phyloP scores from a whole-genome alignment of 2,329 filamentous ascomycete species.

The Penicillium griseofulvum region DNA sequence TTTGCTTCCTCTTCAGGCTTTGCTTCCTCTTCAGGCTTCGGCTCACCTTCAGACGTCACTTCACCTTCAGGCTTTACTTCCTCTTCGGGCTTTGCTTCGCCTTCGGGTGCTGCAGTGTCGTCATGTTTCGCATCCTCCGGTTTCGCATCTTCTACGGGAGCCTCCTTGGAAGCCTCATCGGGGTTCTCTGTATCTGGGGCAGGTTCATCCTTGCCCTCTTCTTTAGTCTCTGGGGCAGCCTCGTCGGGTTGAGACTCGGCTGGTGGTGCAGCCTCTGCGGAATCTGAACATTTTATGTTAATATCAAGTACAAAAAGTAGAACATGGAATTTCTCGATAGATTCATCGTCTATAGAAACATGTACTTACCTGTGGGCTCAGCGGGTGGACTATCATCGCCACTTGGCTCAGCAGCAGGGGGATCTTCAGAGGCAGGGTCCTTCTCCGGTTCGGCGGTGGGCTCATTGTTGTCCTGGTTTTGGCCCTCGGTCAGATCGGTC shows the following conservation, averaged over 20 bases:
- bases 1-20: not conserved
- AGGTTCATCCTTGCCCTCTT: constrained; percentile 21
- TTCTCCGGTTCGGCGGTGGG: constrained; percentile 32
- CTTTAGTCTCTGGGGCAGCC: constrained; percentile 23
- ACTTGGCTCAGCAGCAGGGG: constrained; percentile 22
- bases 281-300: constrained; percentile 23
- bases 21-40: not conserved
- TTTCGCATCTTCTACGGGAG: constrained; percentile 15
- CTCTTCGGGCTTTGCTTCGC: constrained; percentile 11
- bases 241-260: constrained; percentile 22
- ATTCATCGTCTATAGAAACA: not conserved
- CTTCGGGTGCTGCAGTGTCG: constrained; percentile 9
- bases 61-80: constrained; percentile 5
- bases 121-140: constrained; percentile 14
- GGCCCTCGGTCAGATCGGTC: constrained; percentile 35
- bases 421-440: constrained; percentile 23
- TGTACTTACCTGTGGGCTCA: constrained; percentile 32
- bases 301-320: not conserved
- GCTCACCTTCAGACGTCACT: not conserved
- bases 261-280: constrained; percentile 28
- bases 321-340: not conserved
- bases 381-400: constrained; percentile 26
- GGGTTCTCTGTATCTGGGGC: constrained; percentile 15
- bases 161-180: constrained; percentile 13
- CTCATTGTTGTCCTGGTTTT: constrained; percentile 39